Conservation (phyloP, 352 stramenopile genomes). For the Phytophthora niederhauseri region DNA sequence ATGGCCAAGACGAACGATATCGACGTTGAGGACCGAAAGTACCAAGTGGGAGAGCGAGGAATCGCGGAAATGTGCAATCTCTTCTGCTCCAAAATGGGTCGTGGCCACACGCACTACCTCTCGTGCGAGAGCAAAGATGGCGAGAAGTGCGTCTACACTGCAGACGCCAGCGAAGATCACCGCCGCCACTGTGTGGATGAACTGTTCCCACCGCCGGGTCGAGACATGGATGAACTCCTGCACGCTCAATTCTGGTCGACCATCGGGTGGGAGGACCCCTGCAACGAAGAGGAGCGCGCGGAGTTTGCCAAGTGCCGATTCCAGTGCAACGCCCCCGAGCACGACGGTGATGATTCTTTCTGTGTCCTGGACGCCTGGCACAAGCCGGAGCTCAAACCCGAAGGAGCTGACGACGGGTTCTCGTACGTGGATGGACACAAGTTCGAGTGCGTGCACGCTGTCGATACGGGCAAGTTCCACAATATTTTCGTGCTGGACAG, state of each 20-base stretch:
- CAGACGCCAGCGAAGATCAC: conserved; percentile 19
- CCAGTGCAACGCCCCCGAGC: conserved; percentile 43
- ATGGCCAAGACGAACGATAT: conserved; percentile 54
- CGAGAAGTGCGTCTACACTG: conserved; percentile 34
- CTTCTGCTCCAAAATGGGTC: conserved; percentile 47
- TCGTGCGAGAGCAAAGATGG: conserved; percentile 22
- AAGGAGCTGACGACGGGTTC: conserved; percentile 32
- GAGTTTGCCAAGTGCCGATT: conserved; percentile 44
- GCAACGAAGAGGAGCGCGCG: conserved; percentile 33
- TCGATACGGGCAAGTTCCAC: conserved; percentile 35
- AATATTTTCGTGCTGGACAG: conserved; percentile 47
- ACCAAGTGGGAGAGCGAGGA: conserved; percentile 39
- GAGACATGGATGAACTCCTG: conserved; percentile 48
- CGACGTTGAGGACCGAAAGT: conserved; percentile 48
- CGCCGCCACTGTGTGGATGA: conserved; percentile 41
- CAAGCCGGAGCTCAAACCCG: conserved; percentile 47
- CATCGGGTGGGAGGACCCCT: conserved; percentile 50
- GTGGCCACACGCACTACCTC: conserved; percentile 43
- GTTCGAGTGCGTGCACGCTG: conserved; percentile 41
- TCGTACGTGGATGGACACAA: conserved; percentile 36
- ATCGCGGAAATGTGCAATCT: conserved; percentile 55
- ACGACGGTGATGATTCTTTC: conserved; percentile 34
- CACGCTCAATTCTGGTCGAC: conserved; percentile 46
- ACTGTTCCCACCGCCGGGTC: conserved; percentile 30
- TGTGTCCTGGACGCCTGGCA: conserved; percentile 45